Evolutionary conservation across 1,284 basidiomycete species (phyloP).

Genomic region (Austroboletus niveus): DNA sequence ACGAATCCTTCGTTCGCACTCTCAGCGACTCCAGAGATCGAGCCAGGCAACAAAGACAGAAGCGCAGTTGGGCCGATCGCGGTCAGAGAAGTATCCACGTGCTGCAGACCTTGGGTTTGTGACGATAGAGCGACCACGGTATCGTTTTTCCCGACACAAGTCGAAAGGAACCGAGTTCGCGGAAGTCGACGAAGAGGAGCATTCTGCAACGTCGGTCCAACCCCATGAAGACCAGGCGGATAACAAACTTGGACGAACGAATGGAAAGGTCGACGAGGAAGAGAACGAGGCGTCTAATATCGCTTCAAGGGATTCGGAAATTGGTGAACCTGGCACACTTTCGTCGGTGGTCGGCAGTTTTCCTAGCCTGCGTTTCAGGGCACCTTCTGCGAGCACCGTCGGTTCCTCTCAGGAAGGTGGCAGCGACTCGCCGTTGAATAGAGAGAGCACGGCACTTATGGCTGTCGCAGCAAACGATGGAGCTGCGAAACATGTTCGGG

Average conservation of each 20-base stretch:
- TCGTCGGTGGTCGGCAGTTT: too few relatives aligned
- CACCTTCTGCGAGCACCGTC: constrained; percentile 22
- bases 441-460: too few relatives aligned
- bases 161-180: constrained; percentile 4
- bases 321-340: too few relatives aligned
- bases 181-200: background rate
- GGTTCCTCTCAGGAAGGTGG: constrained; percentile 7
- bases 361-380: constrained; percentile 9
- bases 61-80: constrained; percentile 21
- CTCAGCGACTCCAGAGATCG: constrained; percentile 21
- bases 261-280: background rate
- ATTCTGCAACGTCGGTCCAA: too few relatives aligned
- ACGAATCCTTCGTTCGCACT: constrained; percentile 36
- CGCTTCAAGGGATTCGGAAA: too few relatives aligned
- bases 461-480: background rate
- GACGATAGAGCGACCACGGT: constrained; percentile 24
- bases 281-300: constrained; percentile 5
- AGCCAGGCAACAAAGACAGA: background rate
- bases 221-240: too few relatives aligned
- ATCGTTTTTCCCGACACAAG: constrained; percentile 24
- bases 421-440: background rate
- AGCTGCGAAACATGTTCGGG: constrained; percentile 13
- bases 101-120: constrained; percentile 31
- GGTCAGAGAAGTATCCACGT: constrained; percentile 23
- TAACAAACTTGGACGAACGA: too few relatives aligned